These are phyloP conservation scores for Sugiyamaella floridensis DNA, from an alignment of 805 yeast genomes.

Conservation along the genomic window DNA sequence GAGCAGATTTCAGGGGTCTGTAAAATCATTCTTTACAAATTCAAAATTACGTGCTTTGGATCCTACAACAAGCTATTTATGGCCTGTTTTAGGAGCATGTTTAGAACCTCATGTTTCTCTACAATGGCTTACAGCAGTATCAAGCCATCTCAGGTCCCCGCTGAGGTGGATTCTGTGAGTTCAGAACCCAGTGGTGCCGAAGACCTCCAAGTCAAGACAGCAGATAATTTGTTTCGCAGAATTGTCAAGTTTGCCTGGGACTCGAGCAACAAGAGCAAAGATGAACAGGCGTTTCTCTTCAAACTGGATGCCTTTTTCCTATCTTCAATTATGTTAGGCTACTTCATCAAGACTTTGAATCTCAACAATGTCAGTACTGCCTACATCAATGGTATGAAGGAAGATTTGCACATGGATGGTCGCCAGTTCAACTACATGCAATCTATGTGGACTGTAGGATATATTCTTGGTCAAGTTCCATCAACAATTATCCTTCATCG, in stretches of 20 bases:
- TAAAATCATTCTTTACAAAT: too few species aligned
- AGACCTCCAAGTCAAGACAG: not conserved
- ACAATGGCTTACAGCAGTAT: too few species aligned
- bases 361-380: constrained; percentile 40
- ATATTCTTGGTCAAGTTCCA: constrained; percentile 47
- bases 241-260: constrained; percentile 22
- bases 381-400: constrained; percentile 43
- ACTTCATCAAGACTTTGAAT: constrained; percentile 41
- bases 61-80: too few species aligned
- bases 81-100: too few species aligned
- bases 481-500: constrained; percentile 36
- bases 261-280: constrained; percentile 33
- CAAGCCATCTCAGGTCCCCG: not conserved
- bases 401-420: constrained; percentile 35
- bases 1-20: too few species aligned
- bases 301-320: constrained; percentile 37
- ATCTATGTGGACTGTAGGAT: constrained; percentile 45
- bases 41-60: too few species aligned
- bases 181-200: not conserved
- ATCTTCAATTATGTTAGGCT: constrained; percentile 39
- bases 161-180: not conserved
- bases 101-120: too few species aligned
- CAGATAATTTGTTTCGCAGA: not conserved
- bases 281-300: constrained; percentile 31
- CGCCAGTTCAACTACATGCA: constrained; percentile 41